Evolutionary conservation across 345 rosid genomes (phyloP), one percentile per base, ranked within the genome.

Genomic region (Trapa bicornis): DNA sequence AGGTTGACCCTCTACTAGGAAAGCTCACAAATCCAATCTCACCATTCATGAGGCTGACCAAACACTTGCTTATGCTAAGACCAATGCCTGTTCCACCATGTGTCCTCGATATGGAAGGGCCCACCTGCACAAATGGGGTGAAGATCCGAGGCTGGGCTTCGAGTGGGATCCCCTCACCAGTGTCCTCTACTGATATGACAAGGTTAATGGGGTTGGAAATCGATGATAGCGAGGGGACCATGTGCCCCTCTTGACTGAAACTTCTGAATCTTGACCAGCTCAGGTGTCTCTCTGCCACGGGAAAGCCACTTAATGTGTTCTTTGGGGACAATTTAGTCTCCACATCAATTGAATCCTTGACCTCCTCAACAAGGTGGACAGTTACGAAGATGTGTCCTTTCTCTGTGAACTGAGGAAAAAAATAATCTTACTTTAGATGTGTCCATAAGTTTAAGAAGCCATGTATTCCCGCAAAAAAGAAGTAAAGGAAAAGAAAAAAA

Each of bases 51-150:
- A 87, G 90, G 67, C 83, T 80, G 69, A 90, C 98, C 77, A 93
- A 79, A 75, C 85, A 85, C 80, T 93, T 93, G 86, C 97, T 90
- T 79, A 93, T 93, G 85, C 98, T 93, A 47, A 93, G 87, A 45
- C 98, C 98, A 68, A 93, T 93, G 12, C 98, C 97, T 2, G 98
- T 93, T 68, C 98, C 98, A 38, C 98, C 98, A 48, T 84, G 91
- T 4, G 85, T 87, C 66, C 97, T 78, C 11, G 98, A 93, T 64
- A 86, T 88, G 42, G 97, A 93, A 36, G 97, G 96, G 62, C 84
- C 90, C 11, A 90, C 98, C 78, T 93, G 98, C 93, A 90, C 86
- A 74, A 89, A 93, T 48, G 94, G 98, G 35, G 96, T 93, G 75
- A 93, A 93, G 68, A 90, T 80, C 12, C 97, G 97, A 64, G 97